phyloP scores from a whole-genome alignment of 106 monocot genomes.

The Cymbidium sinense region DNA sequence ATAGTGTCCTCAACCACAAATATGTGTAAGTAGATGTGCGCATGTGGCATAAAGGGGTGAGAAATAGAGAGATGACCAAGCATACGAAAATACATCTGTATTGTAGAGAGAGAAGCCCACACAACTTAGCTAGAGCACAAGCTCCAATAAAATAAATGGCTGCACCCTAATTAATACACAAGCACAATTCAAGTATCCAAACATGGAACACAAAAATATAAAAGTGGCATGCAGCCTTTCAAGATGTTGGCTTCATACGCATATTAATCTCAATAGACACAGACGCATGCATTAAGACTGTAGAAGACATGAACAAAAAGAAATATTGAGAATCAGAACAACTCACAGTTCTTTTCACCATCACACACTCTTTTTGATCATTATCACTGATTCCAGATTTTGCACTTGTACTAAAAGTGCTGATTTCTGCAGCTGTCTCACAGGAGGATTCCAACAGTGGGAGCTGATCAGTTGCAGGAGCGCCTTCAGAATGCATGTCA shows the following conservation, averaged over 20 bases:
- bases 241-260: not conserved
- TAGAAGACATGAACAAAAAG: not conserved
- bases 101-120: not conserved
- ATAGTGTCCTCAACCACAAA: too few relatives aligned
- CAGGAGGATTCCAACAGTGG: not conserved
- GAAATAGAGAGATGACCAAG: too few relatives aligned
- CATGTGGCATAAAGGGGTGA: too few relatives aligned
- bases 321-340: not conserved
- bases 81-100: too few relatives aligned
- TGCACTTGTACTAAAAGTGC: not conserved
- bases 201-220: not conserved
- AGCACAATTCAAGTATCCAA: not conserved
- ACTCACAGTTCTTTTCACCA: slow-evolving; percentile 1
- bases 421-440: not conserved
- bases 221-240: not conserved
- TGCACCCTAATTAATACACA: not conserved
- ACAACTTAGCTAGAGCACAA: not conserved
- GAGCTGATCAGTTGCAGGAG: not conserved
- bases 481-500: not conserved
- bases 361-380: not conserved
- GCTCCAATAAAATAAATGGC: not conserved
- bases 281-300: not conserved
- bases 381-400: not conserved
- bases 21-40: too few relatives aligned
- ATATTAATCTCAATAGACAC: not conserved